Conservation (phyloP, 2,329 filamentous ascomycete species). For the Cytospora piceicola region DNA sequence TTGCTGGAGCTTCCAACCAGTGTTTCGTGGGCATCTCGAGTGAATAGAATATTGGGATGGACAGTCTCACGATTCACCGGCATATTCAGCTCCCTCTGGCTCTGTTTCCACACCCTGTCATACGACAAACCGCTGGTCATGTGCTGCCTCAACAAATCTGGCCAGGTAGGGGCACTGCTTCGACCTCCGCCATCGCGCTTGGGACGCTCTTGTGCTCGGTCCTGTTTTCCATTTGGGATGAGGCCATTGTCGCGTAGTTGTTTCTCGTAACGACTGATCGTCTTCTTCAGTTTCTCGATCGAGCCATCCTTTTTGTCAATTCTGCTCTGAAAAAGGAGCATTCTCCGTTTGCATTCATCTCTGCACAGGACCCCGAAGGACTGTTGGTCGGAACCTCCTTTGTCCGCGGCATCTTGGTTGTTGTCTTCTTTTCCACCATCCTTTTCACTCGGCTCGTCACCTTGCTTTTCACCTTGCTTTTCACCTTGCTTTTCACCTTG, state of each 20-base stretch:
- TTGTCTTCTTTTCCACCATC: too few species aligned
- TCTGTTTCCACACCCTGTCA: conserved; percentile 6
- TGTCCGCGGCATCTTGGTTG: too few species aligned
- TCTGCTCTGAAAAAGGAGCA: neutral
- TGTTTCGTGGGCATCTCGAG: neutral
- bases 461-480: neutral
- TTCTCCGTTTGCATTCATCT: neutral
- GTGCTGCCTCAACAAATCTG: neutral
- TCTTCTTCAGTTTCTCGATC: neutral
- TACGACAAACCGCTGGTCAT: neutral
- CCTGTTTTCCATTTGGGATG: neutral
- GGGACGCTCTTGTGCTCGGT: neutral
- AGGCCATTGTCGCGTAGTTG: neutral
- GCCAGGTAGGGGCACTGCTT: neutral
- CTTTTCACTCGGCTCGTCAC: neutral
- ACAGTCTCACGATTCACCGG: neutral
- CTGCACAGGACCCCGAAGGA: neutral
- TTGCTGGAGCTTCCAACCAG: neutral
- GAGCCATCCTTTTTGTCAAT: neutral
- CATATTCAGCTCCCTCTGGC: conserved; percentile 19
- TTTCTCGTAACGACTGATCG: neutral
- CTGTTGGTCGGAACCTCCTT: neutral
- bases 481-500: neutral
- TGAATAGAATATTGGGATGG: conserved; percentile 16
- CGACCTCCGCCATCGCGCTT: neutral